Conservation (phyloP, 2,329 filamentous ascomycete genomes). For the Aureobasidium sp. region DNA sequence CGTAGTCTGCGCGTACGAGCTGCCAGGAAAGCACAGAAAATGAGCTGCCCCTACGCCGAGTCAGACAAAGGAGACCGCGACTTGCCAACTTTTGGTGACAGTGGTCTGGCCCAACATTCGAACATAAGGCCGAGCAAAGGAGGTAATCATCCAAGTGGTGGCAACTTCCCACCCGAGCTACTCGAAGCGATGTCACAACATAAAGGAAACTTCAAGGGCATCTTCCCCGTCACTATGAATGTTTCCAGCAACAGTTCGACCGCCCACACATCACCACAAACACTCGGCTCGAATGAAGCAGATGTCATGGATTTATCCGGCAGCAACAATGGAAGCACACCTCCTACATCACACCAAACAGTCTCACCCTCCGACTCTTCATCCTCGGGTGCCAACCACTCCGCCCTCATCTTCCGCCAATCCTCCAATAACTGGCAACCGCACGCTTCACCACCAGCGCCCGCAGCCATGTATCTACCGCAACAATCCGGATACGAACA, state of each 20-base stretch:
- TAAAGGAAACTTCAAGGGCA: conserved; percentile 8
- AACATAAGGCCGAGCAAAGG: background rate
- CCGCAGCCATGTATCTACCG: background rate
- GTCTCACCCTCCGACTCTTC: conserved; percentile 1
- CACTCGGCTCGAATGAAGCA: background rate
- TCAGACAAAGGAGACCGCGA: background rate
- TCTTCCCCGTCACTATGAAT: conserved; percentile 2
- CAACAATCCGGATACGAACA: background rate
- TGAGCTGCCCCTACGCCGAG: conserved; percentile 2
- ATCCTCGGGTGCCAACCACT: background rate
- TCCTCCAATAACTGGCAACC: background rate
- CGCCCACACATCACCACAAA: conserved; percentile 2
- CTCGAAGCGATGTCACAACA: background rate
- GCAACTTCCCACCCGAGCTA: background rate
- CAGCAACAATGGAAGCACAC: background rate
- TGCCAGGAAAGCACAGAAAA: conserved; percentile 1
- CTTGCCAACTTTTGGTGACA: conserved; percentile 9
- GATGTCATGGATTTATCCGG: conserved; percentile 1
- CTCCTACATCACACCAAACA: background rate
- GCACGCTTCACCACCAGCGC: background rate
- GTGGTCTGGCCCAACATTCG: conserved; percentile 9
- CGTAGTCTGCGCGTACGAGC: conserved; percentile 6
- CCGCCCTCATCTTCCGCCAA: background rate
- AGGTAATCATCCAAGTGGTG: background rate
- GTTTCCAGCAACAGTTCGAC: background rate